Evolutionary conservation across 805 yeast genomes (phyloP).

Genomic region (Lipomyces sp.): DNA sequence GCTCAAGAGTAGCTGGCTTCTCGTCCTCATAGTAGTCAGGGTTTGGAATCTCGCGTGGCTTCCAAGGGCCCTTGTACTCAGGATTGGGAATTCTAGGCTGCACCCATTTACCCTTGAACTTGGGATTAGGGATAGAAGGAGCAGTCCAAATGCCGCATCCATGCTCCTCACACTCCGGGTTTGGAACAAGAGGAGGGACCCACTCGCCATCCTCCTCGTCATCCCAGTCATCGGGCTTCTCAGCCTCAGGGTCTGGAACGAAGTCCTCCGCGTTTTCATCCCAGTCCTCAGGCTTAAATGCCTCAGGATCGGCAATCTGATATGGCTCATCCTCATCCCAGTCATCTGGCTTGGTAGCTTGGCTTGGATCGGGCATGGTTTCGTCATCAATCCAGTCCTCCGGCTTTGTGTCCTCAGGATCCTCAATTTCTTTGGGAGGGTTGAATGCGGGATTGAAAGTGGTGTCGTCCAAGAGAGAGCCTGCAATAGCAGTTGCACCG

Average conservation of each 20-base stretch:
- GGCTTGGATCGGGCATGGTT: constrained; percentile 68
- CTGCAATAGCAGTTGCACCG: constrained; percentile 74
- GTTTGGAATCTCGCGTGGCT: constrained; percentile 66
- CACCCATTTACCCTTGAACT: constrained; percentile 77
- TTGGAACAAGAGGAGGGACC: constrained; percentile 69
- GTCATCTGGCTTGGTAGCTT: constrained; percentile 72
- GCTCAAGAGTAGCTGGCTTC: constrained; percentile 63
- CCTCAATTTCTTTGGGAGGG: constrained; percentile 69
- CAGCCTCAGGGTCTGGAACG: constrained; percentile 70
- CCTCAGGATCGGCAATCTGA: constrained; percentile 68
- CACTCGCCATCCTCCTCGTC: constrained; percentile 90
- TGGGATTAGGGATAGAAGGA: constrained; percentile 68
- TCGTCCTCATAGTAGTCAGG: constrained; percentile 68
- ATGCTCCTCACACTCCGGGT: constrained; percentile 68
- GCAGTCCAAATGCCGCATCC: constrained; percentile 87
- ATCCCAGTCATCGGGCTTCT: constrained; percentile 80
- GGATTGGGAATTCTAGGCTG: constrained; percentile 76
- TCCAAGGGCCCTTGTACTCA: constrained; percentile 78
- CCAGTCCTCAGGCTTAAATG: constrained; percentile 78
- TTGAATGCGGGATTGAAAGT: constrained; percentile 67
- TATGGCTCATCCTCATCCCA: constrained; percentile 79
- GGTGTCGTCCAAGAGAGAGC: constrained; percentile 62
- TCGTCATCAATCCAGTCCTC: constrained; percentile 79
- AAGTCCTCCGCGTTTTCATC: constrained; percentile 62
- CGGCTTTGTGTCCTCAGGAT: constrained; percentile 66